Base-by-base conservation (phyloP, 23 red algal species). In the Gracilariopsis chorda region DNA sequence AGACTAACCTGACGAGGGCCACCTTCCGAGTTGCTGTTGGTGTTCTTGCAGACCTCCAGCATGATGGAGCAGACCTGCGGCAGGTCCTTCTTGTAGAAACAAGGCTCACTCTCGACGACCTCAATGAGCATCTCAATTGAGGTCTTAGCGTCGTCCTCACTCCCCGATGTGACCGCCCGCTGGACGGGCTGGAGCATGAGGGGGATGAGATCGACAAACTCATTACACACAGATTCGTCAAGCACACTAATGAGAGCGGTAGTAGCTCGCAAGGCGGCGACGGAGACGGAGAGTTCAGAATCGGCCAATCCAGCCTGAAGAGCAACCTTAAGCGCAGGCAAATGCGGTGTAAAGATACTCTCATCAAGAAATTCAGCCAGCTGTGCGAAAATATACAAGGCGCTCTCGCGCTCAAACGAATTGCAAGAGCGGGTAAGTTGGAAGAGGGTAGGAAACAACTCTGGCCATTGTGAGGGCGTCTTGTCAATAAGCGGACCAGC, bases 121-220 rank as follows among this genome's bases (percentile, higher is more conserved):
- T 98, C 96, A 48, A 98, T 92, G 17, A 98, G 78, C 58, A 91
- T 64, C 83, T 98, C 93, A 75, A 98, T 92, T 36, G 80, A 63
- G 32, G 20, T 64, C 40, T 91, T 74, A 0, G 96, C 88, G 43
- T 94, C 93, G 9, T 94, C 93, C 8, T 95, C 90, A 73, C 91
- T 88, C 0, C 76, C 81, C 29, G 60, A 55, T 51, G 51, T 51
- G 51, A 98, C 58, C 12, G 91, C 57, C 11, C 37, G 44, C 42
- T 78, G 78, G 19, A 98, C 59, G 4, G 93, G 77, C 12, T 51
- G 60, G 17, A 95, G 58, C 83, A 98, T 91, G 17, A 88, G 60
- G 13, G 96, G 96, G 23, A 95, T 63, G 78, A 96, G 83, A 42
- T 95, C 93, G 37, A 82, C 83, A 70, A 98, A 96, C 35, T 83